phyloP scores from a whole-genome alignment of 352 stramenopile genomes.

The Pythium volutum region DNA sequence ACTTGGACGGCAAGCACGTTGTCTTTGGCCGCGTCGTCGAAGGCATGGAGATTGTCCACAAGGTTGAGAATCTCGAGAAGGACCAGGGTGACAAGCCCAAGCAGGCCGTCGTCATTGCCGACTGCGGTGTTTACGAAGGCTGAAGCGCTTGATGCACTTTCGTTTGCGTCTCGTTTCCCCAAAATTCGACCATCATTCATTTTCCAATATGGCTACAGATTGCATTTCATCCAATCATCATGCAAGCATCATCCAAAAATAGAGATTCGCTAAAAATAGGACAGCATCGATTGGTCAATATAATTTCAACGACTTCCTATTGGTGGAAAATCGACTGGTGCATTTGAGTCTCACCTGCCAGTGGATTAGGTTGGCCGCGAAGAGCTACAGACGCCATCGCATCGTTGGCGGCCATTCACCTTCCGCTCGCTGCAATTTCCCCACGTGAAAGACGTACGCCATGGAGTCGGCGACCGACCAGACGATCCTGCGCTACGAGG shows the following conservation, averaged over 20 bases:
- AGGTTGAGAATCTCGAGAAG: slow-evolving; percentile 89
- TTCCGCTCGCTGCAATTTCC: neutral
- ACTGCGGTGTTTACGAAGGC: slow-evolving; percentile 91
- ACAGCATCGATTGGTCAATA: neutral
- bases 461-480: slow-evolving; percentile 89
- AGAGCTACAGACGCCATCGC: slow-evolving; percentile 20
- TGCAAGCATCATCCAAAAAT: neutral
- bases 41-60: slow-evolving; percentile 90
- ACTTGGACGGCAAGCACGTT: slow-evolving; percentile 98
- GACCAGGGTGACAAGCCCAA: slow-evolving; percentile 91
- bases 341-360: slow-evolving; percentile 12
- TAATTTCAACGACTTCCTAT: neutral
- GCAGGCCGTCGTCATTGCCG: slow-evolving; percentile 91
- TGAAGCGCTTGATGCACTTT: slow-evolving; percentile 28
- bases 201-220: slow-evolving; percentile 26
- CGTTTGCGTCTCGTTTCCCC: neutral
- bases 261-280: slow-evolving; percentile 34
- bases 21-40: slow-evolving; percentile 95
- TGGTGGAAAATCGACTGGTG: slow-evolving; percentile 26
- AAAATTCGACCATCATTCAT: slow-evolving; percentile 12
- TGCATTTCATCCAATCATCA: slow-evolving; percentile 24
- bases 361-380: slow-evolving; percentile 23
- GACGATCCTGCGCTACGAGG: slow-evolving; percentile 90
- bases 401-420: slow-evolving; percentile 6
- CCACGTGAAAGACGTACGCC: neutral